Conservation (phyloP, 495 filamentous ascomycete genomes). For the Tuber indicum region DNA sequence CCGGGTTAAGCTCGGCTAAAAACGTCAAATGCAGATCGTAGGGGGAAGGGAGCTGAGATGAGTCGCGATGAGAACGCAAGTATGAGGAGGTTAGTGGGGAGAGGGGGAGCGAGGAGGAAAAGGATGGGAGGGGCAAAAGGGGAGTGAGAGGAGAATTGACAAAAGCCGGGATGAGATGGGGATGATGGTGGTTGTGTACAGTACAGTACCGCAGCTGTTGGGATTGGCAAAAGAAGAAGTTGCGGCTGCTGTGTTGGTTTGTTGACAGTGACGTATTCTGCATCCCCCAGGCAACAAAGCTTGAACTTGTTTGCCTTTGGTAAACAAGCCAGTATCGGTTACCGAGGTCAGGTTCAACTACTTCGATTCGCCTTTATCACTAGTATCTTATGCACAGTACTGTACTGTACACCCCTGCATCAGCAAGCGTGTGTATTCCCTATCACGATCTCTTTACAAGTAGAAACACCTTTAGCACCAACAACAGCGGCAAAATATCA, state of each 20-base stretch:
- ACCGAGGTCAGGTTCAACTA: background rate
- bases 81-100: background rate
- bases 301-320: background rate
- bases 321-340: background rate
- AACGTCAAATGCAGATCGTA: background rate
- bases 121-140: background rate
- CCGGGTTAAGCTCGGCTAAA: background rate
- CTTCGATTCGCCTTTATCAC: background rate
- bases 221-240: background rate
- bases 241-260: background rate
- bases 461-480: too few relatives aligned
- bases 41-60: background rate
- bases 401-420: background rate
- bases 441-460: background rate
- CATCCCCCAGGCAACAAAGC: background rate
- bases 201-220: background rate
- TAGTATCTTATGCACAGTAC: background rate
- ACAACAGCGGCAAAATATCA: background rate
- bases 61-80: background rate
- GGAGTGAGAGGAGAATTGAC: background rate
- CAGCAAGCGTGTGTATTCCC: background rate
- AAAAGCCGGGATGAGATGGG: background rate
- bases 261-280: constrained; percentile 1
- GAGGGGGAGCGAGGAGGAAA: background rate
- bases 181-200: background rate